Conservation (phyloP, 2,329 filamentous ascomycete species). For the Aspergillus tubingensis region DNA sequence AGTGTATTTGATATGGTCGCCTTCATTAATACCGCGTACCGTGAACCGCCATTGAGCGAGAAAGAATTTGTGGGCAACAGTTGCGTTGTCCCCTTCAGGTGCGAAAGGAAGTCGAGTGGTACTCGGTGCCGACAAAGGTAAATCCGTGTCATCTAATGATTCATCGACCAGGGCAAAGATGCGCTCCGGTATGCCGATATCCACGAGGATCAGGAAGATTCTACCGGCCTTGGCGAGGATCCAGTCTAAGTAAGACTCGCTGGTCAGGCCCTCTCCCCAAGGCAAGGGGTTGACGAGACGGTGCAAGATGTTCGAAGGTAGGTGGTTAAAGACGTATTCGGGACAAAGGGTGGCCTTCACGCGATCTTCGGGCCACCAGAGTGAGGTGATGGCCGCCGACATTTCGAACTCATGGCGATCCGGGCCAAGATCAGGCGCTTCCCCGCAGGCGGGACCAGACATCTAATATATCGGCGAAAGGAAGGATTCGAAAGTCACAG, state of each 20-base stretch:
- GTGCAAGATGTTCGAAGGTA: slow-evolving; percentile 39
- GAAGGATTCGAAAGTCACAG: not conserved
- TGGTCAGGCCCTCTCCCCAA: slow-evolving; percentile 50
- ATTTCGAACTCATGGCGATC: slow-evolving; percentile 26
- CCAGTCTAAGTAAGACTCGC: slow-evolving; percentile 62
- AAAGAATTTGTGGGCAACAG: slow-evolving; percentile 60
- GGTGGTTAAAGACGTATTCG: slow-evolving; percentile 42
- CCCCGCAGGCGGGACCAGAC: not conserved
- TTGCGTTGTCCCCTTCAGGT: slow-evolving; percentile 45
- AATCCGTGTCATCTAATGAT: slow-evolving; percentile 63
- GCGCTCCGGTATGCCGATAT: slow-evolving; percentile 63
- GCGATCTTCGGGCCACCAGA: slow-evolving; percentile 51
- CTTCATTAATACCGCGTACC: slow-evolving; percentile 57
- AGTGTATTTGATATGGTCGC: slow-evolving; percentile 60
- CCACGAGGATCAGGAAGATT: slow-evolving; percentile 60
- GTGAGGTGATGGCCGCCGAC: slow-evolving; percentile 34
- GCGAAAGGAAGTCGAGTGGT: slow-evolving; percentile 58
- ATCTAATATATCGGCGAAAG: slow-evolving; percentile 13
- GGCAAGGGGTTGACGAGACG: slow-evolving; percentile 41
- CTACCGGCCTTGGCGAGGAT: slow-evolving; percentile 60
- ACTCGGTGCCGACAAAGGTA: slow-evolving; percentile 58
- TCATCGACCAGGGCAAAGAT: slow-evolving; percentile 64
- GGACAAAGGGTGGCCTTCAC: slow-evolving; percentile 46
- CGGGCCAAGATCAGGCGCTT: slow-evolving; percentile 2
- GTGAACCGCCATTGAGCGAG: slow-evolving; percentile 61